Evolutionary conservation across 768 basidiomycete genomes (phyloP), one percentile per base, ranked within the genome.

Genomic region (Sporobolomyces phaffii): DNA sequence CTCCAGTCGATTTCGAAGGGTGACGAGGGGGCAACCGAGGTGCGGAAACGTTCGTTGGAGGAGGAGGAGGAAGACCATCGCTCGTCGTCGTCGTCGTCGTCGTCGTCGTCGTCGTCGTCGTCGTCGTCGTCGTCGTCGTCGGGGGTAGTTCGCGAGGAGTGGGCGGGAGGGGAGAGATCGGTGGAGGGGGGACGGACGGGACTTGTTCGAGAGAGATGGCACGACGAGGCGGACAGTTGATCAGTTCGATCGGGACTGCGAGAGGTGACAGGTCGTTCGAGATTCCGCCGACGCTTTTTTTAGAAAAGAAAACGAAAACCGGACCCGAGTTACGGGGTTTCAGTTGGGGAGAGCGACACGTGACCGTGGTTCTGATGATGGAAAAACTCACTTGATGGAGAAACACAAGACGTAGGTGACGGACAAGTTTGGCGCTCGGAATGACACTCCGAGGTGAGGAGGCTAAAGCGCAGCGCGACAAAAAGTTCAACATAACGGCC

Each of bases 401-500:
- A 70, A 41, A 33, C 29, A 41, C 33, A 70, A 50, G 26, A 62
- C 34, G 33, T 56, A 70, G 10, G 44, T 40, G 15, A 70, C 64
- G 22, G 60, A 44, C 18, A 70, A 50, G 40, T 70, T 70, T 8
- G 68, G 68, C 6, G 60, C 64, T 26, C 54, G 29, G 49, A 70
- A 70, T 8, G 54, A 58, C 1, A 60, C 36, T 9, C 56, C 56
- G 20, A 65, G 24, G 5, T 56, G n/a, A 8, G 36, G 49, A 1
- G 60, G 57, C 64, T 69, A 34, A n/a, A n/a, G n/a, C n/a, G n/a
- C n/a, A n/a, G n/a, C n/a, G n/a, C n/a, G n/a, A n/a, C n/a, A n/a
- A n/a, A n/a, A n/a, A n/a, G n/a, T n/a, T n/a, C n/a, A n/a, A n/a
- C n/a, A n/a, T n/a, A n/a, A n/a, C n/a, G n/a, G n/a, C n/a, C n/a